Evolutionary conservation across 345 rosid genomes (phyloP), one percentile per base, ranked within the genome.

Genomic region (Garcia nutans): DNA sequence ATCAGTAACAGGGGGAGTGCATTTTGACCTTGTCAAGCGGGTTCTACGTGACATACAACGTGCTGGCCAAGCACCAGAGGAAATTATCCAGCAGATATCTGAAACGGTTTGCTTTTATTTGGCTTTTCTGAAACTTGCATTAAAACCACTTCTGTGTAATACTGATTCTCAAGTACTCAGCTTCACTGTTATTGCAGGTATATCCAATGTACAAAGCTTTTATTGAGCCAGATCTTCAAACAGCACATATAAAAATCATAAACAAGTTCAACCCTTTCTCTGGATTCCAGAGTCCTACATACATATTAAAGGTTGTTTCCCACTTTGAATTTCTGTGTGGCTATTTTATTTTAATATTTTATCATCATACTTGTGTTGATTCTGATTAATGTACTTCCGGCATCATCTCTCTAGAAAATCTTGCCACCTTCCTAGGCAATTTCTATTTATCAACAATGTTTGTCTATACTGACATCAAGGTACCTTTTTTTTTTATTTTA

Each of bases 191-290:
- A 54, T 66, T 82, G 74, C 86, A 96, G 99, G 98, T 96, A 52
- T 96, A 92, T 85, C 97, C 99, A 13, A 96, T 96, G 99, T 96
- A 93, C 87, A 96, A 96, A 84, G 99, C 99, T 81, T 96, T 88
- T 80, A 96, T 93, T 28, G 99, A 96, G 85, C 98, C 99, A 71
- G 99, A 96, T 84, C 98, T 96, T 74, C 89, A 90, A 88, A 96
- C 97, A 59, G 99, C 98, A 59, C 99, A 96, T 64, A 87, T 96
- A 71, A 92, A 86, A 86, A 93, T 96, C 74, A 85, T 83, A 70
- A 96, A 96, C 87, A 96, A 91, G 82, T 96, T 93, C 82, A 96
- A 96, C 77, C 99, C 99, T 17, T 93, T 96, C 85, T 81, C 93
- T 15, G 98, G 99, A 82, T 96, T 96, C 82, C 98, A 96, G 79